phyloP scores from a whole-genome alignment of 306 rosid genomes.

The Medicago arabica region DNA sequence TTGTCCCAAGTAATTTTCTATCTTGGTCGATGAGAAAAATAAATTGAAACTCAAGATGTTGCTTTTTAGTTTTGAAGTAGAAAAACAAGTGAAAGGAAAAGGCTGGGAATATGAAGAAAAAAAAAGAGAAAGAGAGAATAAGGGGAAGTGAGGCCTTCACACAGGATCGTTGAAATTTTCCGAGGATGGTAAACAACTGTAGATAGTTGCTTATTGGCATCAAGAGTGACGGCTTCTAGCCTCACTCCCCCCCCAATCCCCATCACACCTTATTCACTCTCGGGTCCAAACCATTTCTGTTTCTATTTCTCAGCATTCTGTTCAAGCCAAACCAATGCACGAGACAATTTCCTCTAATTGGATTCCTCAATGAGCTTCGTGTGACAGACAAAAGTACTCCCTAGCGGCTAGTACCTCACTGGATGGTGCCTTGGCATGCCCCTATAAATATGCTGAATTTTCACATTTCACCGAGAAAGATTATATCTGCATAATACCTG shows the following conservation, averaged over 20 bases:
- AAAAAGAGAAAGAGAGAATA: background rate
- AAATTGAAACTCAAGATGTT: slow-evolving; percentile 22
- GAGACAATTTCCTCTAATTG: background rate
- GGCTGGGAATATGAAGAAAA: slow-evolving; percentile 8
- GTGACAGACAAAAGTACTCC: background rate
- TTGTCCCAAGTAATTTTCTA: slow-evolving; percentile 5
- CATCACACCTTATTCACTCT: background rate
- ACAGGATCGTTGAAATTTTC: background rate
- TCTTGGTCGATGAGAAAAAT: background rate
- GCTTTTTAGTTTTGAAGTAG: slow-evolving; percentile 2
- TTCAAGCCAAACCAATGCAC: background rate
- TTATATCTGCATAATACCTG: no score
- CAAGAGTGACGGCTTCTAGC: background rate
- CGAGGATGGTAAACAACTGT: background rate
- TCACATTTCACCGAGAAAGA: background rate
- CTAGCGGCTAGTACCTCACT: background rate
- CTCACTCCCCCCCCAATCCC: background rate
- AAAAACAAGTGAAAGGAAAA: background rate
- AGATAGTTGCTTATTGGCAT: background rate
- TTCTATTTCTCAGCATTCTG: background rate
- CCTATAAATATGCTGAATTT: background rate
- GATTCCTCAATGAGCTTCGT: background rate
- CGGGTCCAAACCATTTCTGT: background rate
- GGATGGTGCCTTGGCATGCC: background rate
- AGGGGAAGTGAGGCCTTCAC: background rate